Base-by-base conservation (phyloP, 2,329 filamentous ascomycete genomes). In the Pestalotiopsis sp. region DNA sequence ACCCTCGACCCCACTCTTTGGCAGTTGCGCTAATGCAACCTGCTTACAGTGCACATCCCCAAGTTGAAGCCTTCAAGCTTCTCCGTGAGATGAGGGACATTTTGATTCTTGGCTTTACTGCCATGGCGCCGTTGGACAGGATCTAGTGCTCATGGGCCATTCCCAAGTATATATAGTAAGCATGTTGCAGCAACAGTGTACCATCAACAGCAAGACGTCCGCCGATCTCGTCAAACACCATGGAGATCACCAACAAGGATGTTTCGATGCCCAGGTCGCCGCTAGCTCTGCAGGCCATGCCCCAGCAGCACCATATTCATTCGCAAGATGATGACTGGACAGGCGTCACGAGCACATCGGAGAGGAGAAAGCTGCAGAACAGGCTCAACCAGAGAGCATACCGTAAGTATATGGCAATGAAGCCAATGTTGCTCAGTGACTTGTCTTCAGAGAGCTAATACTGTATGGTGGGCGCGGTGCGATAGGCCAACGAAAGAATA, bases 361-460 rank as follows among this genome's bases (percentile, higher is more conserved):
- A 78, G 68, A 73, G 79, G 63, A 77, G 77, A 68, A 78, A 75
- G 68, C 73, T 74, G 66, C 78, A 81, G 69, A 81, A 77, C 41
- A 75, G 78, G 59, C 70, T 81, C 17, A 76, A 80, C 70, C 77
- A 79, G 39, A 75, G 79, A 69, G 78, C 78, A 4, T 76, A 78
- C 71, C 75, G 79, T 80, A 75, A 61, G 77, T 71, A 45, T 39
- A 27, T 39, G 14, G 12, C 12, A 13, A 52, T 56, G 6, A 27
- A 41, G 5, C 23, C 6, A 2, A 11, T 49, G 25, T 31, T 7
- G 41, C 23, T 39, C 41, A 41, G 49, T 41, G 1, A 1, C n/a
- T 17, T n/a, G 25, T 27, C 2, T 31, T 52, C 4, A 17, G n/a
- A 49, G n/a, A 17, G 14, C 13, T 1, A 13, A 6, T 20, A 9